Base-by-base conservation (phyloP, 2,329 filamentous ascomycete genomes). In the Tolypocladium amazonense region DNA sequence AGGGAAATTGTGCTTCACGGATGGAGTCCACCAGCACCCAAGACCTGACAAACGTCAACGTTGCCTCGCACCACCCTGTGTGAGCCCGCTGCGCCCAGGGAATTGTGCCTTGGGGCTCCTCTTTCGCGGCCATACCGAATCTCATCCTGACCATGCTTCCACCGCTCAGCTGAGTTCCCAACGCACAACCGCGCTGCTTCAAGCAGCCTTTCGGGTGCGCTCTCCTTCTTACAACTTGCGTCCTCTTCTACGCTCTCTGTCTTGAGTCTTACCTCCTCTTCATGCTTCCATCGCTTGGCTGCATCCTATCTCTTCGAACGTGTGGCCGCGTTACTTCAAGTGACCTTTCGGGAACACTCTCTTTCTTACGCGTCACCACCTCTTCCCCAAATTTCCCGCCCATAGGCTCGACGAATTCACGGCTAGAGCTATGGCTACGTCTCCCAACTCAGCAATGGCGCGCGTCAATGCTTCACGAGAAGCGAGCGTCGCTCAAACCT, bases 51-150 rank as follows among this genome's bases (percentile, higher is more conserved):
- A 8, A 14, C 30, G 18, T 11, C 12, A n/a, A 25, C 11, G 4
- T 1, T 47, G 9, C 23, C 1, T 25, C 11, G 23, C 4, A 25
- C 3, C 1, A 3, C 11, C 1, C 39, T 1, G n/a, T 8, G 23
- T 25, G 43, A 3, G 8, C 30, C 27, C 50, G 14, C 4, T 33
- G n/a, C 47, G 12, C 27, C 7, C n/a, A 15, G 15, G 2, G 47
- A 25, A 20, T 20, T 53, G 30, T 33, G 15, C 9, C 3, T 53
- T 35, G 2, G 4, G 9, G n/a, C 27, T n/a, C 1, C 27, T 33
- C 12, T 9, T 30, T 53, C 15, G 18, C 27, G 50, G 35, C 18
- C 27, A 12, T 27, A n/a, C 18, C 27, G 18, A 9, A 15, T 1
- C 1, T 3, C 7, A 1, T 30, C 15, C 11, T 30, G 5, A 4